phyloP scores from a whole-genome alignment of 495 filamentous ascomycete species.

The Hypoxylon fuscum region DNA sequence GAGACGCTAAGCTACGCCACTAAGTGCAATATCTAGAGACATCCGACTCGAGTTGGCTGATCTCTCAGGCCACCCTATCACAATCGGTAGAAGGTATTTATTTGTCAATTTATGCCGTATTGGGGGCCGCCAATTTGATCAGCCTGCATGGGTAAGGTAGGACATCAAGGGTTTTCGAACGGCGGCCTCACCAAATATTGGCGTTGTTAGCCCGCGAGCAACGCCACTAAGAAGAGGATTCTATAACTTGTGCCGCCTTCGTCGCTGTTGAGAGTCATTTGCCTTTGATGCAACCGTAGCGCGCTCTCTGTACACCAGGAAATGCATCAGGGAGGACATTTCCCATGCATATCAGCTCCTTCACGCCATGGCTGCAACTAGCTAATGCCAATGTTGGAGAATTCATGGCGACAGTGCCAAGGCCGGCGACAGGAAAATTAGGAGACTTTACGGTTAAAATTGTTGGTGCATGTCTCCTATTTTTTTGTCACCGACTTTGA shows the following conservation, averaged over 20 bases:
- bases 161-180: constrained; percentile 19
- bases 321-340: not conserved
- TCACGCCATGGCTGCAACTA: not conserved
- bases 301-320: not conserved
- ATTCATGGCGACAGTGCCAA: constrained; percentile 9
- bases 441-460: no score
- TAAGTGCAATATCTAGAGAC: not conserved
- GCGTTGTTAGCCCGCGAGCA: constrained; percentile 5
- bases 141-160: constrained; percentile 8
- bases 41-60: not conserved
- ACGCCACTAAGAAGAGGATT: no score
- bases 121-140: not conserved
- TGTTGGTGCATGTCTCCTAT: no score
- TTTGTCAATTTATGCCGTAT: constrained; percentile 1
- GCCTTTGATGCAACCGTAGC: not conserved
- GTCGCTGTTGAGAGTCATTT: not conserved
- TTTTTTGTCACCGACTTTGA: no score
- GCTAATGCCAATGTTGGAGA: not conserved
- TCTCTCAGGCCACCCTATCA: not conserved
- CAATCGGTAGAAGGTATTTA: not conserved
- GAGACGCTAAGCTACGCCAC: not conserved
- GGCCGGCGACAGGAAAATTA: no score
- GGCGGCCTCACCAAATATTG: constrained; percentile 14
- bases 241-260: constrained; percentile 8
- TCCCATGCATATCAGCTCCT: not conserved